These are phyloP conservation scores for Fusarium anguioides DNA, from an alignment of 2,329 filamentous ascomycete genomes.

Conservation along the genomic window DNA sequence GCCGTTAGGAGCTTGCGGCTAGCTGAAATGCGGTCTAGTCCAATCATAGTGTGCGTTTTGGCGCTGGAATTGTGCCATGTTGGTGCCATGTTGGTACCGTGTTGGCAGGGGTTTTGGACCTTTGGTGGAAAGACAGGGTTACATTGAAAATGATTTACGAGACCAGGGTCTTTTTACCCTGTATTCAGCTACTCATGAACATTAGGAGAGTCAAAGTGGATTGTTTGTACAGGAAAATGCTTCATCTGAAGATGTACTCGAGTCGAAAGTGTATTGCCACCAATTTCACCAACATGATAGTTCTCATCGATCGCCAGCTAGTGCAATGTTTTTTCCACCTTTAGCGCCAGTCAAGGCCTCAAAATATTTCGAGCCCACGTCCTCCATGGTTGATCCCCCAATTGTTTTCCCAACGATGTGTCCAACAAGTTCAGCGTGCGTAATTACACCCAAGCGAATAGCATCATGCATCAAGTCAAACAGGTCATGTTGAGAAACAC, in stretches of 20 bases:
- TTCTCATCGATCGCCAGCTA: neutral
- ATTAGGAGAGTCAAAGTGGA: too few relatives aligned
- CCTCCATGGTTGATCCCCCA: slow-evolving; percentile 1
- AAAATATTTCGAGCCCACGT: slow-evolving; percentile 10
- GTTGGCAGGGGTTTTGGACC: neutral
- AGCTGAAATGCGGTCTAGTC: neutral
- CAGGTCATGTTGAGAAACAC: slow-evolving; percentile 1
- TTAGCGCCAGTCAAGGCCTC: slow-evolving; percentile 8
- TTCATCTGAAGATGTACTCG: too few relatives aligned
- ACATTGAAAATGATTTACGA: neutral
- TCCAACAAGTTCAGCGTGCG: neutral
- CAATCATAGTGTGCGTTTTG: neutral
- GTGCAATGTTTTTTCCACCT: neutral
- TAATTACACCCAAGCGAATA: neutral
- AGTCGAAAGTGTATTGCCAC: too few relatives aligned
- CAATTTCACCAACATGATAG: too few relatives aligned
- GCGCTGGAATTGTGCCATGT: too few relatives aligned
- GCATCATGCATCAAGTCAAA: slow-evolving; percentile 15
- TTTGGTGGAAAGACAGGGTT: neutral
- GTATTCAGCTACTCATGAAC: neutral
- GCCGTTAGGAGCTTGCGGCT: neutral
- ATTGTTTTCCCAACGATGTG: slow-evolving; percentile 3
- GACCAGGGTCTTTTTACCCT: neutral
- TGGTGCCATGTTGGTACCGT: too few relatives aligned
- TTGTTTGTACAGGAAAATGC: too few relatives aligned